Base-by-base conservation (phyloP, 2,329 filamentous ascomycete genomes). In the Sarocladiaceae sp. region DNA sequence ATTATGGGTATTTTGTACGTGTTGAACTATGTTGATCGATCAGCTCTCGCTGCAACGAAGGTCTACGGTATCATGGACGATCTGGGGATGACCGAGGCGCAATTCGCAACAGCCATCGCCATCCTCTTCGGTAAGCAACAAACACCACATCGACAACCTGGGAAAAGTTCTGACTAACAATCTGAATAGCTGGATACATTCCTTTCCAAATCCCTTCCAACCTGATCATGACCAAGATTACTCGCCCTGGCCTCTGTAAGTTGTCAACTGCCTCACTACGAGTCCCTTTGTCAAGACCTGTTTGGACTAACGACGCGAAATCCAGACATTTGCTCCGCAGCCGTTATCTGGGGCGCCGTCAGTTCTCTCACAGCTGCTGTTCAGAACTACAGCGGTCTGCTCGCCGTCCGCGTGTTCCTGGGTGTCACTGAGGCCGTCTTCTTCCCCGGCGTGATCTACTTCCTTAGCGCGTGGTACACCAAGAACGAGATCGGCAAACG, bases 191-290 rank as follows among this genome's bases (percentile, higher is more conserved):
- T 19, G 68, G 69, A 6, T 70, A 70, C 47, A 56, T 72, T 13
- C 55, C 70, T 23, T 68, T 71, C 60, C 68, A 72, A 51, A 63
- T 72, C 18, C 69, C 69, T 1, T 71, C 68, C 4, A 73, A 73
- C 39, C 49, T 72, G 29, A 66, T 71, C 46, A 54, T 73, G 20
- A 72, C 71, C 53, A 72, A 70, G 53, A 63, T 69, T 20, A n/a
- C 70, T 68, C 52, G 58, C 66, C 11, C 68, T 62, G 26, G 52
- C 50, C 33, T 70, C 62, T 48, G 67, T 70, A 61, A 48, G 67
- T 64, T 11, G 27, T 31, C 2, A 34, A 34, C 33, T 15, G 5
- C 13, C 16, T 20, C 18, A 3, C 18, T 12, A 24, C 29, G 29
- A 23, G 37, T 16, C 33, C 33, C 33, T 12, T 35, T 12, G 7